Conservation (phyloP, 495 filamentous ascomycete species). For the Penicillium paradoxum region DNA sequence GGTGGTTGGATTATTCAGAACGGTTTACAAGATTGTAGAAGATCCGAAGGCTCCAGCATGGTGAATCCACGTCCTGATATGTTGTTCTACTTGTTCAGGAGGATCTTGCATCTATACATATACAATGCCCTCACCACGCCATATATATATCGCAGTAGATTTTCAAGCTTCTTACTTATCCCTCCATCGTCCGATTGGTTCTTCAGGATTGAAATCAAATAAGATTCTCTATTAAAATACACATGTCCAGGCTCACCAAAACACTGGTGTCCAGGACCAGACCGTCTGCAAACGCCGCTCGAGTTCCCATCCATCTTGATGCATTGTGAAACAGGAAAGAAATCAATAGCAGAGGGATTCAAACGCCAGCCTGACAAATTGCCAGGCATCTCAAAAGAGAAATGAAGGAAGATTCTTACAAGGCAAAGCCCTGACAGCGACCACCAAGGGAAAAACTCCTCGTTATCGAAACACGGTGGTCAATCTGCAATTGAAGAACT, state of each 20-base stretch:
- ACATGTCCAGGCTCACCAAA: slow-evolving; percentile 7
- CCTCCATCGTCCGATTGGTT: not conserved
- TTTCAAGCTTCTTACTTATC: too few species aligned
- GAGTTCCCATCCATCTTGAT: slow-evolving; percentile 21
- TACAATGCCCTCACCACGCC: too few species aligned
- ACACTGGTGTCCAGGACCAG: slow-evolving; percentile 10
- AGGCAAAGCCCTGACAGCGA: not conserved
- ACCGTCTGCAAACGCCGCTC: slow-evolving; percentile 20
- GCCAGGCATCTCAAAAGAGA: not conserved
- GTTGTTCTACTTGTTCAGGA: too few species aligned
- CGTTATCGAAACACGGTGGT: not conserved
- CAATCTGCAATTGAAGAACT: not conserved
- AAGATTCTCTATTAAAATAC: slow-evolving; percentile 21
- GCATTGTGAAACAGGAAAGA: slow-evolving; percentile 12
- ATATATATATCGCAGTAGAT: not conserved
- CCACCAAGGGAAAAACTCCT: not conserved
- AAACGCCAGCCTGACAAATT: not conserved
- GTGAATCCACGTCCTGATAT: too few species aligned
- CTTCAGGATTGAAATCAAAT: not conserved
- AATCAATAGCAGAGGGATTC: slow-evolving; percentile 1
- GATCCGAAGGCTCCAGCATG: too few species aligned
- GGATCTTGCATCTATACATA: too few species aligned
- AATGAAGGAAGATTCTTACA: not conserved
- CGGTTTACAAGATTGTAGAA: not conserved
- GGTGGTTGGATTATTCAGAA: not conserved